phyloP scores from a whole-genome alignment of 2,329 filamentous ascomycete species.

The Alternaria sp. region DNA sequence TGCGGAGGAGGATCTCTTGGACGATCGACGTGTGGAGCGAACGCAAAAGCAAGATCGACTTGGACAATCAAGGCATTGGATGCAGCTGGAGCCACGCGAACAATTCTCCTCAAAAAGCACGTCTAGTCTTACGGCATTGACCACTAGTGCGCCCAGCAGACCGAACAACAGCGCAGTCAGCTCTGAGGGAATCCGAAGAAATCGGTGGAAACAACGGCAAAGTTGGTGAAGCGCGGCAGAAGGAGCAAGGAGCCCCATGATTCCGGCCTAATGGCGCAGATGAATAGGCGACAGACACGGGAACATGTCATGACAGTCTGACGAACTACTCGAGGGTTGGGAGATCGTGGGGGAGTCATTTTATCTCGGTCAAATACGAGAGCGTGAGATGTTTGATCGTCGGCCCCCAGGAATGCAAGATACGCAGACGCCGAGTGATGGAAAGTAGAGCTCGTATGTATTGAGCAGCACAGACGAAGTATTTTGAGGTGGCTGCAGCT shows the following conservation, averaged over 20 bases:
- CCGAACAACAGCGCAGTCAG: neutral
- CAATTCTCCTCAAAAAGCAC: conserved; percentile 1
- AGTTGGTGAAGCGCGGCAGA: conserved; percentile 5
- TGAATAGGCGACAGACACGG: conserved; percentile 10
- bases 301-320: conserved; percentile 5
- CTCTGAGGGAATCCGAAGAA: neutral
- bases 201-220: conserved; percentile 1
- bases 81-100: neutral
- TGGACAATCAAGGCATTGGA: neutral
- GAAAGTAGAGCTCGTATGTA: neutral
- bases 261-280: conserved; percentile 2
- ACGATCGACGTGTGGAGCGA: conserved; percentile 13
- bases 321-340: conserved; percentile 19
- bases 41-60: neutral
- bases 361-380: conserved; percentile 11
- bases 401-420: neutral
- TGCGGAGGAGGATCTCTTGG: conserved; percentile 1
- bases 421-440: neutral
- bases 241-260: conserved; percentile 19
- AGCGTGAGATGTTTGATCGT: neutral
- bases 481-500: conserved; percentile 2
- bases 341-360: conserved; percentile 9
- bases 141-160: neutral
- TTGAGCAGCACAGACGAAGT: conserved; percentile 1
- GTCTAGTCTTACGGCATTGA: neutral